phyloP scores from a whole-genome alignment of 495 filamentous ascomycete species.

The Copromyces sp. region DNA sequence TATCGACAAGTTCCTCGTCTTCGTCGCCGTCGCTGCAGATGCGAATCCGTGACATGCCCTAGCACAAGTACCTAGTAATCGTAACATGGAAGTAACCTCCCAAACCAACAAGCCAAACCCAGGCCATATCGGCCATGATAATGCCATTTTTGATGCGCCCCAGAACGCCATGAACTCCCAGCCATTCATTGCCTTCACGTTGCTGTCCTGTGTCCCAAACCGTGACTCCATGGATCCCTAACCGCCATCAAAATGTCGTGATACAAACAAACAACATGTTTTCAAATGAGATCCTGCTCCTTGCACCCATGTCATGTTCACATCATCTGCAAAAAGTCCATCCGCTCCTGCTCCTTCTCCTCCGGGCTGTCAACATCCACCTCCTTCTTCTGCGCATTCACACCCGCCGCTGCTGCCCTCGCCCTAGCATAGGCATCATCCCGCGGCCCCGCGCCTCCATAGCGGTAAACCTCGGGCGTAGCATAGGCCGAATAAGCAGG shows the following conservation, averaged over 20 bases:
- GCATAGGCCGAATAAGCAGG: neutral
- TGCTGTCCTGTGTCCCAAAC: neutral
- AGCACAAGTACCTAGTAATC: neutral
- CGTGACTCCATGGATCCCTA: neutral
- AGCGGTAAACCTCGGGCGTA: neutral
- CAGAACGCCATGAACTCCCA: neutral
- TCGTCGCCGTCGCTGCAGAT: neutral
- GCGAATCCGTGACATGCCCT: neutral
- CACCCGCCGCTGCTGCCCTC: neutral
- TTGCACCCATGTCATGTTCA: neutral
- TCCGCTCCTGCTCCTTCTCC: neutral
- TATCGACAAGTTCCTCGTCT: neutral
- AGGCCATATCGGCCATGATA: neutral
- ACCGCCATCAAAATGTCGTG: neutral
- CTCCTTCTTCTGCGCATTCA: neutral
- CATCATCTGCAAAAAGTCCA: neutral
- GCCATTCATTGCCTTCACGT: neutral
- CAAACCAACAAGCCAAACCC: neutral
- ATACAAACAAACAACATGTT: neutral
- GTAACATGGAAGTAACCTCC: neutral
- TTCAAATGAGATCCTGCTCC: neutral
- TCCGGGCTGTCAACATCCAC: neutral
- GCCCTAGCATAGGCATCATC: neutral
- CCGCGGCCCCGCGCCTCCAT: neutral
- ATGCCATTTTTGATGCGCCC: neutral